Evolutionary conservation across 2,329 filamentous ascomycete genomes (phyloP).

Genomic region (Cadophora gregata): DNA sequence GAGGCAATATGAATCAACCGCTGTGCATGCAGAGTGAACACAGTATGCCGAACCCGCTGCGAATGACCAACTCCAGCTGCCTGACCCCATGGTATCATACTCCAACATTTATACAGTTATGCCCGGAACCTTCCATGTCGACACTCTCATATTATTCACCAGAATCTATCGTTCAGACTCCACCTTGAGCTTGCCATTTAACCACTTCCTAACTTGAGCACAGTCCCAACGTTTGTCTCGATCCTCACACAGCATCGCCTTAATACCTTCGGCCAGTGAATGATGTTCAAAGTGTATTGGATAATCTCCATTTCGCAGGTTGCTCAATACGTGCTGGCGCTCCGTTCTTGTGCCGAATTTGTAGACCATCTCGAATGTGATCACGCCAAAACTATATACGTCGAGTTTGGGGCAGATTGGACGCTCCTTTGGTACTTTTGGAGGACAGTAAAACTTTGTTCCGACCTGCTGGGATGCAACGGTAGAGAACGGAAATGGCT

Average conservation of each 20-base stretch:
- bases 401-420: conserved; percentile 59
- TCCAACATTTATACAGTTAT: background rate
- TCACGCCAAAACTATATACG: conserved; percentile 65
- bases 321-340: conserved; percentile 49
- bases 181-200: conserved; percentile 12
- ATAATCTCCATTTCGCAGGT: conserved; percentile 42
- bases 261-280: conserved; percentile 37
- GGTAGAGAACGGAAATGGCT: conserved; percentile 16
- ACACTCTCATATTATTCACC: background rate
- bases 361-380: conserved; percentile 66
- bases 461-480: conserved; percentile 53
- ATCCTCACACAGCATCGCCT: conserved; percentile 23
- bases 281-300: conserved; percentile 37
- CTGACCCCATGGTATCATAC: conserved; percentile 16
- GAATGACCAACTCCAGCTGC: conserved; percentile 6
- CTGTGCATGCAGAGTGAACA: background rate
- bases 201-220: conserved; percentile 21
- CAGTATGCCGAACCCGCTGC: conserved; percentile 12
- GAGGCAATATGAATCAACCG: conserved; percentile 5
- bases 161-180: background rate
- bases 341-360: conserved; percentile 58
- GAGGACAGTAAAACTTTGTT: conserved; percentile 64
- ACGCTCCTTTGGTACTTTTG: conserved; percentile 27
- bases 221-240: conserved; percentile 24
- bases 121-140: background rate